Percentiles rank a stretch among this genome's conserved stretches.
These are phyloP conservation scores for Rhizophora apiculata DNA, from an alignment of 345 rosid species.

Conservation along the genomic window DNA sequence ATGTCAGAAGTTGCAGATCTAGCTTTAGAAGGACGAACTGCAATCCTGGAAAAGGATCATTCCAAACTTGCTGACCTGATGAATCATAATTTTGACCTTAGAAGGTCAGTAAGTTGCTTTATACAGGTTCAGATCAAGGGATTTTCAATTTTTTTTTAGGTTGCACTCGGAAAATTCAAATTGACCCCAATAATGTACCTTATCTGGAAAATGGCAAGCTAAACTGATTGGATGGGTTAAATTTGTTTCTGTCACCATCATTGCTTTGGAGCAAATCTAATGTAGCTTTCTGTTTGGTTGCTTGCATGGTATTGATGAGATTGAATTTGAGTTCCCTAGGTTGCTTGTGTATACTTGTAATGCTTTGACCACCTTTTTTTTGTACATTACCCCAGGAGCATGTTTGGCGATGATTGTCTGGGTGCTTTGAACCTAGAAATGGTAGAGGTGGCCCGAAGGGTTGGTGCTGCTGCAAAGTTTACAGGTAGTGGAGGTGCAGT, in stretches of 20 bases:
- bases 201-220: not conserved
- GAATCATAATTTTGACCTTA: constrained; percentile 78
- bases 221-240: not conserved
- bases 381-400: constrained; percentile 37
- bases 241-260: no score
- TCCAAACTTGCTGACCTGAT: constrained; percentile 63
- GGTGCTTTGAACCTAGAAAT: constrained; percentile 76
- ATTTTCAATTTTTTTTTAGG: not conserved
- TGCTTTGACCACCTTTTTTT: not conserved
- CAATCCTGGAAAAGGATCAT: constrained; percentile 59
- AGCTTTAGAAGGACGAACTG: constrained; percentile 62
- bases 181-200: not conserved
- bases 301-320: not conserved
- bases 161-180: not conserved
- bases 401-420: constrained; percentile 82
- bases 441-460: constrained; percentile 78
- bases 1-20: constrained; percentile 68
- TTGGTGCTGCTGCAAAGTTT: constrained; percentile 81
- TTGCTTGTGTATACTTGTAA: not conserved
- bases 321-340: not conserved
- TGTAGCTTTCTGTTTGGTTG: not conserved
- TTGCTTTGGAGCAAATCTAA: no score
- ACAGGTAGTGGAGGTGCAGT: constrained; percentile 98
- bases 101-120: constrained; percentile 46
- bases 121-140: not conserved